These are phyloP conservation scores for Alloteropsis angusta DNA, from an alignment of 202 grass and related monocot genomes.

Conservation along the genomic window DNA sequence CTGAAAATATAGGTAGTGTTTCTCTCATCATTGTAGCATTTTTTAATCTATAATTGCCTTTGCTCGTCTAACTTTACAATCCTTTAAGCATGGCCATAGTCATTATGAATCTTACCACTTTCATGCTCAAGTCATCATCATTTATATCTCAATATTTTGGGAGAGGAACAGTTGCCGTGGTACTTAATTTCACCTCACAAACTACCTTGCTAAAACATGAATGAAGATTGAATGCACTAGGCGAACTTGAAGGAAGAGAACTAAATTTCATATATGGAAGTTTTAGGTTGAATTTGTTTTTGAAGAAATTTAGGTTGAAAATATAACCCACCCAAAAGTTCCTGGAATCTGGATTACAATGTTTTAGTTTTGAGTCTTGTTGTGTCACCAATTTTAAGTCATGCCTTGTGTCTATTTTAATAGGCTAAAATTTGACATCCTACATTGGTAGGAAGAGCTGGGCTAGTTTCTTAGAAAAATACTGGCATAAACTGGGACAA, in stretches of 20 bases:
- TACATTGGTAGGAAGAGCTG: background rate
- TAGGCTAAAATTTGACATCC: background rate
- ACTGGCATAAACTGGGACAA: background rate
- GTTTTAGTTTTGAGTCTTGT: background rate
- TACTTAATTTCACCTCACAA: background rate
- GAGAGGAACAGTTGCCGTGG: too few relatives aligned
- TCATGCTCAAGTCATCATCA: too few relatives aligned
- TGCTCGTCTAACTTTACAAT: background rate
- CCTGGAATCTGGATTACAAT: too few relatives aligned
- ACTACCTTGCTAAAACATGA: background rate
- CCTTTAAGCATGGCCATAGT: background rate
- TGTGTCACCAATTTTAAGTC: background rate
- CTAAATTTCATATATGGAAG: background rate
- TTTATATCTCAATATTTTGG: too few relatives aligned
- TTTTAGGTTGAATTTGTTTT: too few relatives aligned
- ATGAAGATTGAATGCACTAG: background rate
- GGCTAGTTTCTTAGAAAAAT: background rate
- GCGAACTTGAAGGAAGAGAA: background rate
- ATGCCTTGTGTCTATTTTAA: background rate
- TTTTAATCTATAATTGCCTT: background rate
- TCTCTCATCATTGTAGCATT: background rate
- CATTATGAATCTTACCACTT: background rate
- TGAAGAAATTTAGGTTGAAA: too few relatives aligned
- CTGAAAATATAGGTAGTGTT: background rate
- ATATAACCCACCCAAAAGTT: too few relatives aligned